These are phyloP conservation scores for Trametes meyenii DNA, from an alignment of 768 basidiomycete species.

Conservation along the genomic window DNA sequence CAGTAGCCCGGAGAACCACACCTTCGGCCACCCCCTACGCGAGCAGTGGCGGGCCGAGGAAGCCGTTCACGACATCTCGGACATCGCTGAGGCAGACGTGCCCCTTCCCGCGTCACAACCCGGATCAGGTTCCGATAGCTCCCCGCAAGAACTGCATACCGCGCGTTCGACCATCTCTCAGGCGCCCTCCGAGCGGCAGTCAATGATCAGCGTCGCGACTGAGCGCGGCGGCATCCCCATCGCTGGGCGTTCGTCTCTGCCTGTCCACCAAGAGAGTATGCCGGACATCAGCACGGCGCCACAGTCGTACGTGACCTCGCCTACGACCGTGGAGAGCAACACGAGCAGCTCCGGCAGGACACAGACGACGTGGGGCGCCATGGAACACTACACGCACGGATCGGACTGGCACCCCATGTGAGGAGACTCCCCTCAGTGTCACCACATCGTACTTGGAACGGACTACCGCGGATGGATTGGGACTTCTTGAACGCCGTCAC, in stretches of 20 bases:
- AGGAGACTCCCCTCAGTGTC: background rate
- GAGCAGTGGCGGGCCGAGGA: conserved; percentile 39
- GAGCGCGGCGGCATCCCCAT: conserved; percentile 32
- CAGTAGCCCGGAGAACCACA: conserved; percentile 68
- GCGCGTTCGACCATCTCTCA: conserved; percentile 31
- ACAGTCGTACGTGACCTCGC: conserved; percentile 67
- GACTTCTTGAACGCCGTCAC: conserved; percentile 4
- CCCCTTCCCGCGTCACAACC: conserved; percentile 21
- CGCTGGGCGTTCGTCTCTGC: conserved; percentile 25
- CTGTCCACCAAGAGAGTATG: conserved; percentile 39
- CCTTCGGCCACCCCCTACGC: conserved; percentile 66
- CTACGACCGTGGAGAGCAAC: conserved; percentile 58
- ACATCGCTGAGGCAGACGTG: conserved; percentile 26
- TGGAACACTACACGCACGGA: conserved; percentile 36
- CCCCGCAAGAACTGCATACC: conserved; percentile 22
- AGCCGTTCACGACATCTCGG: conserved; percentile 22
- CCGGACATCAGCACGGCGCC: conserved; percentile 72
- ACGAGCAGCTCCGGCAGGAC: conserved; percentile 55
- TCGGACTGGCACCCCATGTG: conserved; percentile 14
- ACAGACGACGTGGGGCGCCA: conserved; percentile 51
- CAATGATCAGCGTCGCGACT: conserved; percentile 22
- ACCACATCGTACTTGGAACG: background rate
- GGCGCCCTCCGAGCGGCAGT: conserved; percentile 22
- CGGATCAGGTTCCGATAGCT: conserved; percentile 3
- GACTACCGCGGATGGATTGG: background rate